These are phyloP conservation scores for Venturiaceae sp. DNA, from an alignment of 2,329 filamentous ascomycete species.

Conservation along the genomic window DNA sequence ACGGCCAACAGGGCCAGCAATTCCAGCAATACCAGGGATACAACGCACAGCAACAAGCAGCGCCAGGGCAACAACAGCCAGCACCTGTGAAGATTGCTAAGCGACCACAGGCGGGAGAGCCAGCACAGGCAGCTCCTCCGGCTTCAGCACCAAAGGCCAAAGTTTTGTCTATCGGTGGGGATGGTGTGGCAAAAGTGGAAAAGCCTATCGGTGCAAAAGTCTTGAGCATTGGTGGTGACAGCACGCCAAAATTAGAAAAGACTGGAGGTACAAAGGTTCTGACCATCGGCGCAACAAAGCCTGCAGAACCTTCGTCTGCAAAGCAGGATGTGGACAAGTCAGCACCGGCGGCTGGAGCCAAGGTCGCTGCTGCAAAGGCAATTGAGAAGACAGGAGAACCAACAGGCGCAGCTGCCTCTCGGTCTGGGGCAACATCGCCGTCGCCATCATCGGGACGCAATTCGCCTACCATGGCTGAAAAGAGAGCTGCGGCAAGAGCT, in stretches of 20 bases:
- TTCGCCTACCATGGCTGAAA: conserved; percentile 59
- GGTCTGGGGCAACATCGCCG: conserved; percentile 64
- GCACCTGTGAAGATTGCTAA: conserved; percentile 10
- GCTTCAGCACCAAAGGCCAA: conserved; percentile 45
- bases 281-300: conserved; percentile 17
- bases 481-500: conserved; percentile 52
- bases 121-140: conserved; percentile 38
- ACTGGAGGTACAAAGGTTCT: conserved; percentile 53
- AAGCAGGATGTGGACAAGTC: conserved; percentile 32
- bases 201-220: conserved; percentile 52
- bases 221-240: conserved; percentile 29
- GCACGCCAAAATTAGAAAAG: conserved; percentile 45
- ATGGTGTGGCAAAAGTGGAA: conserved; percentile 44
- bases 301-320: conserved; percentile 33
- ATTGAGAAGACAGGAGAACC: conserved; percentile 82
- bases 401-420: conserved; percentile 37
- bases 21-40: conserved; percentile 11
- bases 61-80: conserved; percentile 37
- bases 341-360: conserved; percentile 62
- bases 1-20: conserved; percentile 26
- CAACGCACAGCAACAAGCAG: conserved; percentile 14
- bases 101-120: conserved; percentile 1
- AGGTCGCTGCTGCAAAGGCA: conserved; percentile 78
- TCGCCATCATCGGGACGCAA: conserved; percentile 75
- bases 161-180: conserved; percentile 50